A percentile compares a stretch with the other conserved stretches of the same genome.
These are phyloP conservation scores for Ceratocystis huliohia DNA, from an alignment of 2,329 filamentous ascomycete genomes.

Conservation along the genomic window DNA sequence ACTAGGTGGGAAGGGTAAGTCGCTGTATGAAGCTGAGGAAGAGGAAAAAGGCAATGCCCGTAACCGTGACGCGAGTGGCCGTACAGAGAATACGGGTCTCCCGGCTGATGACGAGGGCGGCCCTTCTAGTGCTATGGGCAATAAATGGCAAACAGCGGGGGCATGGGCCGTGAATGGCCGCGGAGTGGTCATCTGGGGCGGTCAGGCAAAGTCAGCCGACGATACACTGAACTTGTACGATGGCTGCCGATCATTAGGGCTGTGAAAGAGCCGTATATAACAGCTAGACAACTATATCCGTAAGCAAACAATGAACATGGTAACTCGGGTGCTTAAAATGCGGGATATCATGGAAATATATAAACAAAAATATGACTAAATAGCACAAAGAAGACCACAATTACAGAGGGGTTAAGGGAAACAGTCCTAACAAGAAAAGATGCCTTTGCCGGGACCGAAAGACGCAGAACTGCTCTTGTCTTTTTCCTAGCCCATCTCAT, in stretches of 20 bases:
- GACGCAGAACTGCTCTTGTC: neutral
- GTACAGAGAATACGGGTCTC: slow-evolving; percentile 23
- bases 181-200: slow-evolving; percentile 39
- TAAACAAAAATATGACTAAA: neutral
- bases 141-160: slow-evolving; percentile 45
- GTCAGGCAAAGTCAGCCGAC: slow-evolving; percentile 36
- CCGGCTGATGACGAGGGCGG: slow-evolving; percentile 25
- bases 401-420: neutral
- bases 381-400: neutral
- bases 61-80: neutral
- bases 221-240: slow-evolving; percentile 44
- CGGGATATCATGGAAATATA: neutral
- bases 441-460: neutral
- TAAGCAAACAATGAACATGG: neutral
- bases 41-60: neutral
- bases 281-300: neutral
- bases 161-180: slow-evolving; percentile 40
- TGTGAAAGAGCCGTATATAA: slow-evolving; percentile 23
- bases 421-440: neutral
- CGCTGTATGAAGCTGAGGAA: slow-evolving; percentile 11
- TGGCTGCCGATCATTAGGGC: slow-evolving; percentile 29
- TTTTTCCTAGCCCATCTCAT: neutral
- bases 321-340: neutral
- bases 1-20: slow-evolving; percentile 11
- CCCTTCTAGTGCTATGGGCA: slow-evolving; percentile 37